Conservation (phyloP, 2,329 filamentous ascomycete genomes). For the Leptosphaerulina australis region DNA sequence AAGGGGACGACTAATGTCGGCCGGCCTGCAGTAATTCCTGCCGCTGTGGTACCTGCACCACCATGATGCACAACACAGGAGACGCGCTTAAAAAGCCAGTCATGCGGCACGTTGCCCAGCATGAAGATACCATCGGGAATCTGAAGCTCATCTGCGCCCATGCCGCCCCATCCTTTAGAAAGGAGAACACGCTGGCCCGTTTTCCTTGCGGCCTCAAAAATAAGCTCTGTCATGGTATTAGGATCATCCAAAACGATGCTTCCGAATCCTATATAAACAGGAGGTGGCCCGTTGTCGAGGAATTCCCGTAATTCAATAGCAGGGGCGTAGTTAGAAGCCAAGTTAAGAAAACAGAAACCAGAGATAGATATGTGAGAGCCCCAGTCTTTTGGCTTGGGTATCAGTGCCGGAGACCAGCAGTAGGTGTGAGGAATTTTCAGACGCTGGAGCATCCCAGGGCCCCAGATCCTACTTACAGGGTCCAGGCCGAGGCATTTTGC, state of each 20-base stretch:
- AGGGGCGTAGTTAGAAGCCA: slow-evolving; percentile 30
- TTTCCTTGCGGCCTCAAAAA: slow-evolving; percentile 42
- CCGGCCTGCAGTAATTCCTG: slow-evolving; percentile 51
- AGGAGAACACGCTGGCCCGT: slow-evolving; percentile 73
- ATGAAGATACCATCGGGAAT: slow-evolving; percentile 73
- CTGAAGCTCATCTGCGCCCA: slow-evolving; percentile 66
- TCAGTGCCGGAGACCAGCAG: slow-evolving; percentile 52
- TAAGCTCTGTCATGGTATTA: slow-evolving; percentile 33
- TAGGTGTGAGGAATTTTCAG: slow-evolving; percentile 54
- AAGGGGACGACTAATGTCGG: slow-evolving; percentile 64
- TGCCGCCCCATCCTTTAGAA: slow-evolving; percentile 82
- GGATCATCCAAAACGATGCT: slow-evolving; percentile 41
- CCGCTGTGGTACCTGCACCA: slow-evolving; percentile 67
- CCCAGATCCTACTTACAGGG: slow-evolving; percentile 45
- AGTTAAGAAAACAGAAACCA: slow-evolving; percentile 36
- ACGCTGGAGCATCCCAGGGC: slow-evolving; percentile 45
- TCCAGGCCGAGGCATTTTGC: slow-evolving; percentile 51
- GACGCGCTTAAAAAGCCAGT: slow-evolving; percentile 82
- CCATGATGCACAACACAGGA: slow-evolving; percentile 83
- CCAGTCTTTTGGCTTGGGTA: slow-evolving; percentile 29
- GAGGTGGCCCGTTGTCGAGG: slow-evolving; percentile 32
- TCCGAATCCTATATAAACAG: slow-evolving; percentile 43
- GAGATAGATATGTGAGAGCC: slow-evolving; percentile 28
- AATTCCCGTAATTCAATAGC: slow-evolving; percentile 28
- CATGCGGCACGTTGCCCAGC: slow-evolving; percentile 64